Evolutionary conservation across 768 basidiomycete genomes (phyloP), one percentile per base, ranked within the genome.

Genomic region (Boletus vinaceobasis): DNA sequence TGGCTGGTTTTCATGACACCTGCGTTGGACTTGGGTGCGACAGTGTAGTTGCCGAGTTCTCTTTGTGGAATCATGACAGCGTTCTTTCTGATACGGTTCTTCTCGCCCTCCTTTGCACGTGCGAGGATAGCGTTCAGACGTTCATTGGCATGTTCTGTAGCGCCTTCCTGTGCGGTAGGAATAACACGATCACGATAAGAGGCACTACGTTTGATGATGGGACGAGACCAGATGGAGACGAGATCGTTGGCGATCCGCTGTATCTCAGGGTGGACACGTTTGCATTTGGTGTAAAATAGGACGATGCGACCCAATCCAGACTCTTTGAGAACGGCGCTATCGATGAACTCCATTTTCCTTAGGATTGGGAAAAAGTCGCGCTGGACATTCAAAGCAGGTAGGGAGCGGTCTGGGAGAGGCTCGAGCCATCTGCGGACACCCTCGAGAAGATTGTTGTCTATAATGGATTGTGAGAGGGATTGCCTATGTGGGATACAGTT

Each of bases 381-480:
- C 69, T 98, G 97, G 65, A 99, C 98, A 71, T 95, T 96, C 50
- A 98, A 80, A 4, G 94, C 93, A 1, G 97, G 97, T 4, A 99
- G 80, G 1, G 94, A 95, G 51, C 83, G 84, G 73, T 97, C 93
- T 0, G 88, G 89, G 15, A 98, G 85, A 0, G 97, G 97, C 63
- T 98, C 97, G 3, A 99, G 84, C 92, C 93, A 99, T 36, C 84
- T 77, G 38, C 83, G 79, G 48, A 98, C 93, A 6, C 88, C 93
- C 60, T 93, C 90, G 29, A 99, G 78, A 39, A 98, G 83, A 59
- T 95, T 93, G 70, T 94, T 94, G 73, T 99, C 97, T 49, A 93
- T 84, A 65, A 98, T 96, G 6, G 93, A 90, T 64, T 96, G 92
- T 11, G 88, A 84, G 15, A 96, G 82, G 1, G 92, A 86, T 17